Conservation (phyloP, 371 early-diverging fungal species). For the Lichtheimia ramosa region DNA sequence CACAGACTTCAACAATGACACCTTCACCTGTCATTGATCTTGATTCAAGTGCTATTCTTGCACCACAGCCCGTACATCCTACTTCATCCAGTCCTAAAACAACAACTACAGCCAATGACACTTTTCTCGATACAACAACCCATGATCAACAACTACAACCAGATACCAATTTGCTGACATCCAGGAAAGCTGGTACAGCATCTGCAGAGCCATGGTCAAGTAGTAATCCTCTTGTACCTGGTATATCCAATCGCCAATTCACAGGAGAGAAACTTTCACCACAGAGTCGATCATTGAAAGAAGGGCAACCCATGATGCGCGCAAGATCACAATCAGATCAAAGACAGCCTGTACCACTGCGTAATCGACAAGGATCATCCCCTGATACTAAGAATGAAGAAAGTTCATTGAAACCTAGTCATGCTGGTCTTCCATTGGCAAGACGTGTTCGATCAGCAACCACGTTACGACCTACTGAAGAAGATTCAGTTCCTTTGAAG, state of each 20-base stretch:
- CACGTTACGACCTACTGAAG: slow-evolving; percentile 31
- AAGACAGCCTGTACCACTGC: slow-evolving; percentile 6
- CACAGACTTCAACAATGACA: not conserved
- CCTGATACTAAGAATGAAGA: not conserved
- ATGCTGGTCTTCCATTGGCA: slow-evolving; percentile 22
- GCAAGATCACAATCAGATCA: slow-evolving; percentile 48
- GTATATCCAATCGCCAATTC: slow-evolving; percentile 1
- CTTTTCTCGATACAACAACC: not conserved
- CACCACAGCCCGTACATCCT: slow-evolving; percentile 1
- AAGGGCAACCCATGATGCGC: slow-evolving; percentile 29
- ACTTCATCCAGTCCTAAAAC: slow-evolving; percentile 4
- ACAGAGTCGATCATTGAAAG: not conserved
- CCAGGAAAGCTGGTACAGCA: not conserved
- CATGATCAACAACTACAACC: too few species aligned
- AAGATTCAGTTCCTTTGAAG: slow-evolving; percentile 32
- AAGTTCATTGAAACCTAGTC: slow-evolving; percentile 1
- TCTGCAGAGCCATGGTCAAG: slow-evolving; percentile 9
- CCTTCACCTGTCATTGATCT: slow-evolving; percentile 20
- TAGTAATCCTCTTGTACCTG: slow-evolving; percentile 11
- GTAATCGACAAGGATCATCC: slow-evolving; percentile 5
- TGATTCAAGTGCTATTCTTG: slow-evolving; percentile 7
- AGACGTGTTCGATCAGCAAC: slow-evolving; percentile 44
- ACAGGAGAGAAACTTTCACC: slow-evolving; percentile 26
- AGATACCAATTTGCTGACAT: too few species aligned
- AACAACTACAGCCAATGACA: not conserved